Conservation (phyloP, 2,329 filamentous ascomycete species). For the Botrytis porri region DNA sequence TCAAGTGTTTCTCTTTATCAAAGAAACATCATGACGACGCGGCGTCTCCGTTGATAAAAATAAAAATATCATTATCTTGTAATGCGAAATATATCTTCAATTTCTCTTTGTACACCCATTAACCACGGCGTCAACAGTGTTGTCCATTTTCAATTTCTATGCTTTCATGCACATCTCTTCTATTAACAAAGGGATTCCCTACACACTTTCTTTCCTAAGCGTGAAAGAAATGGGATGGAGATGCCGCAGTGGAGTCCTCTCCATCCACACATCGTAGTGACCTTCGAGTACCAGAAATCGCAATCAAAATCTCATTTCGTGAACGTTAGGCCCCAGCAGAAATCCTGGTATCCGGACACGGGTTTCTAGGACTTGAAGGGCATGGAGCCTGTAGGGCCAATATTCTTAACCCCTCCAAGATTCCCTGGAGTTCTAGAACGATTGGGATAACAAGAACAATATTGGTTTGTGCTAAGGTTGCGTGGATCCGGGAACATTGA, state of each 20-base stretch:
- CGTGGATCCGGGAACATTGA: not conserved
- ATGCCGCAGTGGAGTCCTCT: not conserved
- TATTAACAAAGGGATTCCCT: slow-evolving; percentile 1
- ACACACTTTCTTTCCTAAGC: not conserved
- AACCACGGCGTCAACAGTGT: not conserved
- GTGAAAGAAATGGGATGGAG: not conserved
- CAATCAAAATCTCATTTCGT: not conserved
- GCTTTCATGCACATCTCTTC: not conserved
- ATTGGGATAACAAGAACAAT: not conserved
- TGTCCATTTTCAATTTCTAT: not conserved
- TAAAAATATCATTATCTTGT: not conserved
- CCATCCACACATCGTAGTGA: not conserved
- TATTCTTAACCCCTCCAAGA: not conserved
- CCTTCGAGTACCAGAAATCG: not conserved
- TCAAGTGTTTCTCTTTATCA: not conserved
- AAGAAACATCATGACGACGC: not conserved
- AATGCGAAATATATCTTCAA: not conserved
- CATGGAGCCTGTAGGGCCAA: not conserved
- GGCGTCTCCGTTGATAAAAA: not conserved
- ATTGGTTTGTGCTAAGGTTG: not conserved
- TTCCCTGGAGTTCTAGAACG: slow-evolving; percentile 8
- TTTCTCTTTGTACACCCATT: not conserved
- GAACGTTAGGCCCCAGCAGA: not conserved
- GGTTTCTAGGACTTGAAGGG: not conserved
- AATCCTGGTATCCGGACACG: not conserved